Evolutionary conservation across 345 rosid genomes (phyloP).

Genomic region (Clausena lansium): DNA sequence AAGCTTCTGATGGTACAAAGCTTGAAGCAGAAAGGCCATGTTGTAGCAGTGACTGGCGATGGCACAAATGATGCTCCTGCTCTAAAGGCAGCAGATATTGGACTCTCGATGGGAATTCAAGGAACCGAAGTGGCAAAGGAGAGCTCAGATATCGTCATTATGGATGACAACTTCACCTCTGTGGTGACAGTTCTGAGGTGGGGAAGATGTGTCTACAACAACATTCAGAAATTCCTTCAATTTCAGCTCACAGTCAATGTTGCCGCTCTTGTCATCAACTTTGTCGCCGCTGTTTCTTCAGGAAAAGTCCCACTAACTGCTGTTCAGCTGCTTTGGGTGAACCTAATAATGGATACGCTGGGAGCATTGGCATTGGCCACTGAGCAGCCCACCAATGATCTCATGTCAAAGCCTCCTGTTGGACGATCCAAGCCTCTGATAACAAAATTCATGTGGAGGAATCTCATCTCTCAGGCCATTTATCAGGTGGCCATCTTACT

Average conservation of each 20-base stretch:
- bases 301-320: constrained; percentile 43
- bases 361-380: too few relatives aligned
- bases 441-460: constrained; percentile 44
- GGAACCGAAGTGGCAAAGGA: constrained; percentile 42
- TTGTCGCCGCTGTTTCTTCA: constrained; percentile 36
- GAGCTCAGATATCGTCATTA: constrained; percentile 41
- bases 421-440: constrained; percentile 20
- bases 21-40: too few relatives aligned
- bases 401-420: too few relatives aligned
- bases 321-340: too few relatives aligned
- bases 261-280: constrained; percentile 39
- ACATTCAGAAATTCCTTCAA: too few relatives aligned
- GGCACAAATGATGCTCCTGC: not conserved
- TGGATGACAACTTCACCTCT: constrained; percentile 38
- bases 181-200: too few relatives aligned
- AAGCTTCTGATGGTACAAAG: too few relatives aligned
- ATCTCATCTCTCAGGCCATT: constrained; percentile 37
- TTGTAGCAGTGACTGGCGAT: too few relatives aligned
- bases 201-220: too few relatives aligned
- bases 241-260: constrained; percentile 1
- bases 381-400: too few relatives aligned
- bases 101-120: constrained; percentile 42
- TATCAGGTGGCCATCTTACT: constrained; percentile 34
- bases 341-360: too few relatives aligned
- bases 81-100: constrained; percentile 11